Evolutionary conservation across 495 filamentous ascomycete genomes (phyloP).

Genomic region (Articulospora tetracladia): DNA sequence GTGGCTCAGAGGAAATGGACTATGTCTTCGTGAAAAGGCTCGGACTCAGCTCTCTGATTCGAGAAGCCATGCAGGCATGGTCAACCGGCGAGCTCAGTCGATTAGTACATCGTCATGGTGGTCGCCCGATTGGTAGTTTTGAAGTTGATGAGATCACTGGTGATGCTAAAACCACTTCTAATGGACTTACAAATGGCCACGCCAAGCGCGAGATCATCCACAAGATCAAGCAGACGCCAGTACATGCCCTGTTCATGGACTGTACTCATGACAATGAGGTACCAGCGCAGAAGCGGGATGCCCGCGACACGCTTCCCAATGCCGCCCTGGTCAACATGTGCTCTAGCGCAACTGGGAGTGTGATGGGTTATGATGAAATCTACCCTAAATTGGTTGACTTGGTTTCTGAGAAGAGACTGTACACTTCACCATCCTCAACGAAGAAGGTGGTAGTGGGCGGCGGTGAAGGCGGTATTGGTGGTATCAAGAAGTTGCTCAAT

Average conservation of each 20-base stretch:
- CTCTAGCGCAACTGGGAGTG: conserved; percentile 86
- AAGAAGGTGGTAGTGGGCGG: conserved; percentile 54
- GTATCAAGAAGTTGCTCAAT: conserved; percentile 87
- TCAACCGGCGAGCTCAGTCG: conserved; percentile 87
- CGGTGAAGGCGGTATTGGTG: conserved; percentile 77
- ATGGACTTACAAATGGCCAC: conserved; percentile 10
- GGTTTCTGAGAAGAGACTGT: conserved; percentile 79
- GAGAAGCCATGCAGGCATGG: conserved; percentile 99
- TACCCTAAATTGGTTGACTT: conserved; percentile 90
- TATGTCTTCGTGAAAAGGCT: conserved; percentile 92
- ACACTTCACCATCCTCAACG: conserved; percentile 68
- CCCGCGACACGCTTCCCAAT: conserved; percentile 91
- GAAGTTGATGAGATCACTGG: conserved; percentile 64
- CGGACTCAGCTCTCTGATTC: conserved; percentile 83
- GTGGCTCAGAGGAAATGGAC: conserved; percentile 91
- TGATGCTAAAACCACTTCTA: conserved; percentile 31
- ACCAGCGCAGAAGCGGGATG: conserved; percentile 93
- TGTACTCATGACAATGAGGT: conserved; percentile 99
- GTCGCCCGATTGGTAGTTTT: conserved; percentile 93
- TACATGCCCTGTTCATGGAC: conserved; percentile 97
- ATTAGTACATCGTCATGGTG: conserved; percentile 90
- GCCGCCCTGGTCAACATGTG: conserved; percentile 95
- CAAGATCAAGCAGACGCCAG: conserved; percentile 72
- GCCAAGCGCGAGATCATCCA: conserved; percentile 46
- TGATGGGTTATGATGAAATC: conserved; percentile 98